Evolutionary conservation across 768 basidiomycete genomes (phyloP), one percentile per base, ranked within the genome.

Genomic region (Pleurotus sapidus): DNA sequence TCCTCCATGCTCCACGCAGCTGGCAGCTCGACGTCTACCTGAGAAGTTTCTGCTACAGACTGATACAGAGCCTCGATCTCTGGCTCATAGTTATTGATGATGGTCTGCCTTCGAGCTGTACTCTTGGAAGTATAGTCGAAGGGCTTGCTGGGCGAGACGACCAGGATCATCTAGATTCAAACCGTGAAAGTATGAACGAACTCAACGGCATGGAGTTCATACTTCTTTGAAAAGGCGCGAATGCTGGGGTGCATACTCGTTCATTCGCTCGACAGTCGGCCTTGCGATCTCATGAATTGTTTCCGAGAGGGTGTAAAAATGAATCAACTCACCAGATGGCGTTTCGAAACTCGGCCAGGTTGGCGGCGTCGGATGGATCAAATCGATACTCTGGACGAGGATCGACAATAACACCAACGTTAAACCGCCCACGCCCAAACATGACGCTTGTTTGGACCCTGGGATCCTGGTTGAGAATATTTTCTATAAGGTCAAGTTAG

Each of bases 171-270:
- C 74, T 76, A 18, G 24, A 6, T 42, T 7, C 18, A 15, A 5
- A 25, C 9, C 23, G 46, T 48, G 7, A 46, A 18, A 48, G 45
- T 23, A 45, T 8, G 6, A 38, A 18, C 14, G 3, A 24, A 37
- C 11, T 2, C 11, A 23, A 1, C n/a, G 1, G 39, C 4, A 18
- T 58, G 18, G 57, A 45, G 8, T 23, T 3, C 61, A 38, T 11
- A 70, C 74, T 70, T 74, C 76, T 60, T 74, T 76, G 67, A 76
- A 77, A 3, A 77, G 53, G n/a, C 74, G 64, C 0, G 75, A 76
- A 53, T 77, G 75, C 48, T 72, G 67, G 6, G 76, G 76, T 1
- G 76, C 76, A 57, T 63, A 72, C 12, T 49, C 57, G 50, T 77
- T 77, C 59, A 71, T 60, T 47, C 67, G 57, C 47, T 71, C 70